Evolutionary conservation across 148 eudicot genomes (phyloP), one percentile per base, ranked within the genome.

Genomic region (Polygonum maritimum): DNA sequence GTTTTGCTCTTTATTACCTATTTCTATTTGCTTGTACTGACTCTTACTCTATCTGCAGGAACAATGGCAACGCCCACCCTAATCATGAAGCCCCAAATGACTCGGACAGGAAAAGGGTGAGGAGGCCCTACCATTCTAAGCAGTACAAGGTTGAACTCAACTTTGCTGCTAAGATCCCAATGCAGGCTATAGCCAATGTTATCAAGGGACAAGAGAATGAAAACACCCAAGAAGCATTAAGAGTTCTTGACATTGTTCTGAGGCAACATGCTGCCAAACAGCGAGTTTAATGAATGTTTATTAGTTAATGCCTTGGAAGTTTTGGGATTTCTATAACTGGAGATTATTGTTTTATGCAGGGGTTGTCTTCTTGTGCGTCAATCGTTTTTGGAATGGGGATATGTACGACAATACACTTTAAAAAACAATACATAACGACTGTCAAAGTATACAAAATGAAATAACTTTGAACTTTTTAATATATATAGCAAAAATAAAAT

Each of bases 181-280:
- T 95, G 92, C 96, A 95, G 81, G 93, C 98, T 12, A 88, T 95
- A 35, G 91, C 88, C 1, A 89, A 86, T 84, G 97, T 92, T 7
- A 80, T 95, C 36, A 89, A 92, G 5, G 98, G 98, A 38, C 89
- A 88, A 72, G 98, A 95, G 76, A 87, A 92, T 41, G 96, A 92
- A 82, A 92, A 90, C 76, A 85, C 96, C 39, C 87, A 82, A 73
- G 98, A 95, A 82, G 98, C 98, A 9, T 22, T 95, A 3, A 71
- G 98, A 65, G 98, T 95, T 54, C 82, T 95, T 16, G 98, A 95
- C 75, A 95, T 95, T 55, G 90, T 95, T 60, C 76, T 95, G 62
- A 89, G 98, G 85, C 98, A 95, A 78, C 92, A 92, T 82, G 97
- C 98, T 19, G 96, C 98, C 3, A 95, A 90, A 75, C 94, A 92